A percentile compares a stretch with the other conserved stretches of the same genome.
Conservation (phyloP, 306 rosid genomes). For the Acacia crassicarpa region DNA sequence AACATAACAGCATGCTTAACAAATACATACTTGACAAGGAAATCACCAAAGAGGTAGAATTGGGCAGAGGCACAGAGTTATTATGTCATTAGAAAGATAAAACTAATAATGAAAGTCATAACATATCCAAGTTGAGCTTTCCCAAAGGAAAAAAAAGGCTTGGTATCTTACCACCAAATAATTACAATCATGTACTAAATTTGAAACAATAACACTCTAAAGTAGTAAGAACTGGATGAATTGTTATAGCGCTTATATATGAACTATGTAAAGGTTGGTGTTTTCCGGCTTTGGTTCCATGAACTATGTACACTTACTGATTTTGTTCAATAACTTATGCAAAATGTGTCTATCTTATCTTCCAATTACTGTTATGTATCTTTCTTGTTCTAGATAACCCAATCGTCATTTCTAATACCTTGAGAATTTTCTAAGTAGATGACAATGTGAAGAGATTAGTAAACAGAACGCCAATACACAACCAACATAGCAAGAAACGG, state of each 20-base stretch:
- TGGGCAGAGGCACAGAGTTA: background rate
- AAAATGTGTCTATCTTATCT: too few relatives aligned
- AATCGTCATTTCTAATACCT: too few relatives aligned
- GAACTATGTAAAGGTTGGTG: background rate
- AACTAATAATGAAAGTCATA: background rate
- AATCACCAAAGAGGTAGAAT: background rate
- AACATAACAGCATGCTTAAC: background rate
- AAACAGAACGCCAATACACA: too few relatives aligned
- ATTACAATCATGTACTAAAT: background rate
- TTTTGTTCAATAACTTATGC: too few relatives aligned
- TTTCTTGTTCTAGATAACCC: too few relatives aligned
- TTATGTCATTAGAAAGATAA: background rate
- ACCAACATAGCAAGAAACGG: too few relatives aligned
- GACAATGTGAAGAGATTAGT: too few relatives aligned
- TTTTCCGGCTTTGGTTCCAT: background rate
- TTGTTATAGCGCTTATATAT: too few relatives aligned
- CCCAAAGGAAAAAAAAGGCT: background rate
- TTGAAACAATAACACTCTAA: background rate
- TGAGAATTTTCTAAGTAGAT: too few relatives aligned
- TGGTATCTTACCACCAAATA: background rate
- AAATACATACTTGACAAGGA: background rate
- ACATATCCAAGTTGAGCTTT: too few relatives aligned
- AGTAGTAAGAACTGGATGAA: background rate
- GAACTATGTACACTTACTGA: background rate
- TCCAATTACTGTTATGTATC: too few relatives aligned